phyloP scores from a whole-genome alignment of 208 protist genomes.

The Crithidia acanthocephali region DNA sequence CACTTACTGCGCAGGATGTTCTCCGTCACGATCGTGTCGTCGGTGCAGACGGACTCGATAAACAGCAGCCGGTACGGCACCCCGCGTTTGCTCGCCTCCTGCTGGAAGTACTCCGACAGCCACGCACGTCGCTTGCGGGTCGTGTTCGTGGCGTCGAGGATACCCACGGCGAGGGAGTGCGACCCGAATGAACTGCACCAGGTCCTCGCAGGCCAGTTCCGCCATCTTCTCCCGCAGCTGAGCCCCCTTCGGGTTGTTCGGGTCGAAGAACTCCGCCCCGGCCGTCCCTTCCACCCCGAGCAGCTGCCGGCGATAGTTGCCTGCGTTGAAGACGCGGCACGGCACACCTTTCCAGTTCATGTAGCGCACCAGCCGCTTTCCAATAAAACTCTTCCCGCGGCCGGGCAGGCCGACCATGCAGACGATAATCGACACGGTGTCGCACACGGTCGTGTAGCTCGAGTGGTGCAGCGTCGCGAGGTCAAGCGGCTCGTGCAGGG shows the following conservation, averaged over 20 bases:
- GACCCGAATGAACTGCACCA: conserved; percentile 78
- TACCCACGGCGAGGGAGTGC: conserved; percentile 76
- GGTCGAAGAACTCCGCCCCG: conserved; percentile 77
- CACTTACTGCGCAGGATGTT: conserved; percentile 91
- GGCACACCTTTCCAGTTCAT: conserved; percentile 93
- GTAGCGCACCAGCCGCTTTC: conserved; percentile 83
- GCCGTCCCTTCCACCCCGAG: conserved; percentile 79
- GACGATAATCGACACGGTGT: conserved; percentile 83
- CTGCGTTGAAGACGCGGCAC: conserved; percentile 90
- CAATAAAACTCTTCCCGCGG: conserved; percentile 91
- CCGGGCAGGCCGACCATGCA: conserved; percentile 91
- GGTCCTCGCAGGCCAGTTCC: conserved; percentile 79
- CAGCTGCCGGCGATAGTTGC: conserved; percentile 84
- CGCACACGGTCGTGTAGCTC: conserved; percentile 79
- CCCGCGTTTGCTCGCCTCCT: conserved; percentile 36
- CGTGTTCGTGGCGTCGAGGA: conserved; percentile 94
- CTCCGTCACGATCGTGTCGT: conserved; percentile 87
- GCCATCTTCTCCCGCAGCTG: conserved; percentile 88
- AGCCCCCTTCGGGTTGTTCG: conserved; percentile 70
- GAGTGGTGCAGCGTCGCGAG: conserved; percentile 46
- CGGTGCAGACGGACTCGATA: conserved; percentile 93
- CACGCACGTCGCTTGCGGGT: conserved; percentile 68
- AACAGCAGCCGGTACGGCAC: conserved; percentile 86
- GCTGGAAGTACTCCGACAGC: conserved; percentile 71
- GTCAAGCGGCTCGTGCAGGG: conserved; percentile 14